Percentiles rank a stretch among this genome's conserved stretches.
Evolutionary conservation across 371 early-diverging fungal genomes (phyloP).

Genomic region (Mucor plumbeus): DNA sequence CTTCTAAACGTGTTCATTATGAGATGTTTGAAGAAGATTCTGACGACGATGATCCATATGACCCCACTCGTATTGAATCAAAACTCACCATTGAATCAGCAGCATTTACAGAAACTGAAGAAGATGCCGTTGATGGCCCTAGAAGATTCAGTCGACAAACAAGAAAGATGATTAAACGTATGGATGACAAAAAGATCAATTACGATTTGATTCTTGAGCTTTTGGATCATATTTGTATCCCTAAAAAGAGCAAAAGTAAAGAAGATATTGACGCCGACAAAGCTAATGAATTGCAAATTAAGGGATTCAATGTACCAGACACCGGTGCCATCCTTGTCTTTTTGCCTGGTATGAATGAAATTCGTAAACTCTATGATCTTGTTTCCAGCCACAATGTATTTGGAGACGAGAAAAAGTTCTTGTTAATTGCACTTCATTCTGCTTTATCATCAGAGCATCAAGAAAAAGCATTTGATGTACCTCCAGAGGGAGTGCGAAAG

Average conservation of each 20-base stretch:
- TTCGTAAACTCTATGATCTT: slow-evolving; percentile 60
- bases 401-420: slow-evolving; percentile 48
- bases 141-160: slow-evolving; percentile 49
- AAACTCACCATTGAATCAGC: slow-evolving; percentile 20
- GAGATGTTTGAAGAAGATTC: slow-evolving; percentile 56
- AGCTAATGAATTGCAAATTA: slow-evolving; percentile 13
- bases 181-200: slow-evolving; percentile 73
- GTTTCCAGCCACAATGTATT: slow-evolving; percentile 54
- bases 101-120: slow-evolving; percentile 22
- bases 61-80: slow-evolving; percentile 30
- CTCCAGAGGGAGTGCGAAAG: slow-evolving; percentile 73
- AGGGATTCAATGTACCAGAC: slow-evolving; percentile 41
- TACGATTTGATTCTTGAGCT: slow-evolving; percentile 71
- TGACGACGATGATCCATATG: slow-evolving; percentile 50
- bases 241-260: slow-evolving; percentile 4
- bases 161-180: slow-evolving; percentile 51
- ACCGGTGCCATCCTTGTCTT: slow-evolving; percentile 87
- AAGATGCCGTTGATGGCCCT: slow-evolving; percentile 27
- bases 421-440: slow-evolving; percentile 83
- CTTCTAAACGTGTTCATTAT: slow-evolving; percentile 50
- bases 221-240: slow-evolving; percentile 63
- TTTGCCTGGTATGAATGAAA: slow-evolving; percentile 89
- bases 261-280: slow-evolving; percentile 7
- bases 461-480: slow-evolving; percentile 67
- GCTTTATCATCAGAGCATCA: slow-evolving; percentile 75